Conservation (phyloP, 768 basidiomycete genomes). For the Clavulina sp. region DNA sequence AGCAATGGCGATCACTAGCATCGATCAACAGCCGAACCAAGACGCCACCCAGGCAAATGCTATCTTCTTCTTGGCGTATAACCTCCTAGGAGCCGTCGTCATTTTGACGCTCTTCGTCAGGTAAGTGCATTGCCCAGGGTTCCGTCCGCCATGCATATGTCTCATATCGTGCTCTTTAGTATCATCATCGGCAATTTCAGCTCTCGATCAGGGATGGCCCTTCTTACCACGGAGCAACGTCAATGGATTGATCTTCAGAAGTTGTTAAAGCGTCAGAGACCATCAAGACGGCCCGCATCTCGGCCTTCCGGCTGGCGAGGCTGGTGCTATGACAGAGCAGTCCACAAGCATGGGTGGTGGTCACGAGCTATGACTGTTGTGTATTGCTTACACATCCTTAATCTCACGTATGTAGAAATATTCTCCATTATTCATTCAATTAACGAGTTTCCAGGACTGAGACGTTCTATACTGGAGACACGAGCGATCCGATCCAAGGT, state of each 20-base stretch:
- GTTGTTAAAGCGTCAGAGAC: slow-evolving; percentile 68
- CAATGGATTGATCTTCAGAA: slow-evolving; percentile 93
- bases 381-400: slow-evolving; percentile 65
- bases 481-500: slow-evolving; percentile 45
- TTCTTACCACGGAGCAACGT: slow-evolving; percentile 69
- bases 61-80: slow-evolving; percentile 82
- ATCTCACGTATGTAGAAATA: slow-evolving; percentile 46
- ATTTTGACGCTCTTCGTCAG: slow-evolving; percentile 83
- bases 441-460: slow-evolving; percentile 44
- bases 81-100: slow-evolving; percentile 76
- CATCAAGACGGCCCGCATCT: slow-evolving; percentile 59
- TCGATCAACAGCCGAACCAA: slow-evolving; percentile 45
- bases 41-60: slow-evolving; percentile 70
- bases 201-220: slow-evolving; percentile 67
- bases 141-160: slow-evolving; percentile 8
- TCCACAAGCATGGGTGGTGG: slow-evolving; percentile 91
- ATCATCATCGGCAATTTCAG: slow-evolving; percentile 93
- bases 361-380: slow-evolving; percentile 57
- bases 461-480: slow-evolving; percentile 40
- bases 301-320: slow-evolving; percentile 41
- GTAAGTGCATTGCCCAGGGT: slow-evolving; percentile 24
- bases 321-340: slow-evolving; percentile 88
- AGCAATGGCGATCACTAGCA: slow-evolving; percentile 60
- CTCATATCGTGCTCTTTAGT: slow-evolving; percentile 26
- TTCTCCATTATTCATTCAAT: not conserved